Base-by-base conservation (phyloP, 1,284 basidiomycete genomes). In the Tranzscheliella williamsii region DNA sequence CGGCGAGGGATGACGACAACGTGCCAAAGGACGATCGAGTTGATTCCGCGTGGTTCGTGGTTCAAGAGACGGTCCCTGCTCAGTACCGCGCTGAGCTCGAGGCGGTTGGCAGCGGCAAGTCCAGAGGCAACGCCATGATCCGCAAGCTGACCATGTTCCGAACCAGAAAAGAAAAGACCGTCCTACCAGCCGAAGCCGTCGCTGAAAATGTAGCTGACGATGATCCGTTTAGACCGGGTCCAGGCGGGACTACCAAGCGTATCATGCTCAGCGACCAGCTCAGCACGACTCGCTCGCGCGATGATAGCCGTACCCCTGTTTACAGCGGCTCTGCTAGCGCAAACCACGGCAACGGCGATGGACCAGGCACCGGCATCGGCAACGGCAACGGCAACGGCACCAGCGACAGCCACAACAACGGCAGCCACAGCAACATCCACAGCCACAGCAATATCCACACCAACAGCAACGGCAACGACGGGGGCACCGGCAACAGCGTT, bases 91-190 rank as follows among this genome's bases (percentile, higher is more conserved):
- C 47, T 4, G 70, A 72, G 24, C 45, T 77, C 7, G 71, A 71
- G 16, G 50, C 46, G 4, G 26, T 36, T 0, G 72, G 66, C 3
- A 32, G 63, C 4, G 51, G 50, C 1, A 63, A 49, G 27, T 47
- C 44, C 3, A 56, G 52, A 31, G 67, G 69, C 26, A 45, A 48
- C 11, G 68, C 73, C 5, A 69, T 71, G 66, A 47, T 77, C n/a
- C 60, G 73, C 38, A 75, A 75, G 43, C 50, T 77, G 6, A 70
- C 65, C 46, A 44, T 67, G 40, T 77, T 77, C 62, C 51, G 67
- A 18, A 38, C 37, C 20, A 38, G 35, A 20, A 55, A 45, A 29
- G 52, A 54, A 17, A 55, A 51, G 16, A 32, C 20, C 20, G 40
- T 29, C 26, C 40, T 17, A 13, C 9, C 8, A 9, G 8, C 11